phyloP scores from a whole-genome alignment of 306 rosid species.

The Cicer judaicum region DNA sequence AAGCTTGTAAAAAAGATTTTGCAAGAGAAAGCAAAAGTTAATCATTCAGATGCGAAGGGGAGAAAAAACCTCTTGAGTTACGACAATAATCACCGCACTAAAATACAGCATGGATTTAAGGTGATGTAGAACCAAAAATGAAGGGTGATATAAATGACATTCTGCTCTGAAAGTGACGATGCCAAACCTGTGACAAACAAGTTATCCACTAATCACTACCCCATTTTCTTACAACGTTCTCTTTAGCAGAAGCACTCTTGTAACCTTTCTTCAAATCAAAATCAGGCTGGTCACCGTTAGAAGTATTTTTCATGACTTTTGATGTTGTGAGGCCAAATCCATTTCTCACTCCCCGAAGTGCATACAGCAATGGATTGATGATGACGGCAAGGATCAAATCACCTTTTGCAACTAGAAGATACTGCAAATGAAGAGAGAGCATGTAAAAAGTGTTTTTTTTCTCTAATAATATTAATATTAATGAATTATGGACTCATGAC shows the following conservation, averaged over 20 bases:
- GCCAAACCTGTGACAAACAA: conserved; percentile 46
- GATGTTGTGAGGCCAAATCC: conserved; percentile 65
- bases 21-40: conserved; percentile 18
- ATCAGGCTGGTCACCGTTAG: conserved; percentile 49
- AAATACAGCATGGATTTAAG: conserved; percentile 34
- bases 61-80: background rate
- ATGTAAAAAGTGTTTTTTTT: conserved; percentile 16
- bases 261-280: conserved; percentile 55
- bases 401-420: conserved; percentile 78
- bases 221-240: conserved; percentile 80
- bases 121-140: conserved; percentile 20
- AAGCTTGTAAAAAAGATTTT: conserved; percentile 33
- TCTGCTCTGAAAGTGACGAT: conserved; percentile 24
- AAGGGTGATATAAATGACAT: conserved; percentile 22
- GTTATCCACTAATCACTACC: conserved; percentile 63
- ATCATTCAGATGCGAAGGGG: conserved; percentile 2
- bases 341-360: conserved; percentile 81
- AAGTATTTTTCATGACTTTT: conserved; percentile 55
- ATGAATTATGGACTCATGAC: conserved; percentile 11
- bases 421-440: conserved; percentile 56
- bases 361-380: conserved; percentile 80
- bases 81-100: conserved; percentile 26
- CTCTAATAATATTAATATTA: background rate
- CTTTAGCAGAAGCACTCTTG: conserved; percentile 71
- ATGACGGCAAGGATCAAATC: conserved; percentile 78